phyloP scores from a whole-genome alignment of 176 grass and related monocot species.

The Aegilops speltoides region DNA sequence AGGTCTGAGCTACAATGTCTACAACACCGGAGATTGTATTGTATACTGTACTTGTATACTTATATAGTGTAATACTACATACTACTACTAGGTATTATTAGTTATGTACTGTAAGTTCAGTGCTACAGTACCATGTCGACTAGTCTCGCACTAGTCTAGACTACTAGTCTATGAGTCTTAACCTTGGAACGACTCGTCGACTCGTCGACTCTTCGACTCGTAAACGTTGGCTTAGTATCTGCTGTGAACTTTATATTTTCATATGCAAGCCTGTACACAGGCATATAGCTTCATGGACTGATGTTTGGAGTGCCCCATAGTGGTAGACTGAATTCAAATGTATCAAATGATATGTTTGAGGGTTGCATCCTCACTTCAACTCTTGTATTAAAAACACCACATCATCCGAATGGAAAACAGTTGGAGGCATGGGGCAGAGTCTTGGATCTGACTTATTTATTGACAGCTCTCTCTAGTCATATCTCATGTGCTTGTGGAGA shows the following conservation, averaged over 20 bases:
- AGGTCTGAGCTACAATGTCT: no score
- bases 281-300: neutral
- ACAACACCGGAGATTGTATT: no score
- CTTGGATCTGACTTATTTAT: conserved; percentile 8
- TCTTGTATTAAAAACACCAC: neutral
- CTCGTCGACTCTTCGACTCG: no score
- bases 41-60: no score
- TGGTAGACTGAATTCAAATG: neutral
- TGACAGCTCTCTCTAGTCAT: neutral
- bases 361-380: neutral
- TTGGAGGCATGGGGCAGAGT: neutral
- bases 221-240: no score
- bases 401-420: neutral
- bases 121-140: no score
- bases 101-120: no score
- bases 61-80: no score
- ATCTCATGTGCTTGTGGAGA: neutral
- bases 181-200: no score
- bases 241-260: neutral
- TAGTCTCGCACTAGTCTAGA: no score
- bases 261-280: neutral
- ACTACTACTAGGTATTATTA: no score
- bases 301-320: neutral
- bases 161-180: no score
- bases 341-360: neutral